These are phyloP conservation scores for Colletotrichum karsti DNA, from an alignment of 2,329 filamentous ascomycete species.

Conservation along the genomic window DNA sequence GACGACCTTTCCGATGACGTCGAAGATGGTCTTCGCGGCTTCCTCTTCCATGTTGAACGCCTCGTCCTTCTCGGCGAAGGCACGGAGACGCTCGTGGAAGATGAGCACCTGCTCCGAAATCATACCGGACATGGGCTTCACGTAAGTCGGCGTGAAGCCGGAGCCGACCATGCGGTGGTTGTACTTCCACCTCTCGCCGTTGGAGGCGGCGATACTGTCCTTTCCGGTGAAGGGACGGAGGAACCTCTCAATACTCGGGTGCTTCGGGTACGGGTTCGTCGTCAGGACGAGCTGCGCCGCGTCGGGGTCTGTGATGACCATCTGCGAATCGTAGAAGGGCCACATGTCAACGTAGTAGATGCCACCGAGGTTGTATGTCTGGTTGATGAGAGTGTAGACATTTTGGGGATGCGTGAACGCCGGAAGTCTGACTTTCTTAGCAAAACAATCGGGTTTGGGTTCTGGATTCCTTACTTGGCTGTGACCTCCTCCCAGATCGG, in stretches of 20 bases:
- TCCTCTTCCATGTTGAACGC: slow-evolving; percentile 34
- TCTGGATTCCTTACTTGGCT: background rate
- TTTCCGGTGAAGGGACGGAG: slow-evolving; percentile 34
- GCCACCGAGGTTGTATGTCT: slow-evolving; percentile 35
- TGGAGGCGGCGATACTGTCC: slow-evolving; percentile 33
- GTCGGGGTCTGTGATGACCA: slow-evolving; percentile 36
- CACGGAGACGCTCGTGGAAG: slow-evolving; percentile 31
- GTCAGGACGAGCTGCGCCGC: slow-evolving; percentile 34
- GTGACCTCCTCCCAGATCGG: slow-evolving; percentile 29
- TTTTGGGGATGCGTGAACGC: slow-evolving; percentile 34
- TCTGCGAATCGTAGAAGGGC: slow-evolving; percentile 37
- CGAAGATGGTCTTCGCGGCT: slow-evolving; percentile 34
- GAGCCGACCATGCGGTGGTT: slow-evolving; percentile 38
- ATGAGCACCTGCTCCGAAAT: slow-evolving; percentile 35
- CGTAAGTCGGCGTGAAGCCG: slow-evolving; percentile 36
- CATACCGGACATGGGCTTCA: slow-evolving; percentile 33
- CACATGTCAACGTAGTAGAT: slow-evolving; percentile 42
- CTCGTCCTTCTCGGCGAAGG: slow-evolving; percentile 21
- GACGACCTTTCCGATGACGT: slow-evolving; percentile 34
- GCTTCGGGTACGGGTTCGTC: slow-evolving; percentile 32
- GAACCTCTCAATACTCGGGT: slow-evolving; percentile 27
- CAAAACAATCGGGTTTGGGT: background rate
- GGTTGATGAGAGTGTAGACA: slow-evolving; percentile 33
- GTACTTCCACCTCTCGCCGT: slow-evolving; percentile 38
- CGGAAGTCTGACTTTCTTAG: slow-evolving; percentile 19